Evolutionary conservation across 1,139 yeast genomes (phyloP).

Genomic region (Saccharomyces hybrid): DNA sequence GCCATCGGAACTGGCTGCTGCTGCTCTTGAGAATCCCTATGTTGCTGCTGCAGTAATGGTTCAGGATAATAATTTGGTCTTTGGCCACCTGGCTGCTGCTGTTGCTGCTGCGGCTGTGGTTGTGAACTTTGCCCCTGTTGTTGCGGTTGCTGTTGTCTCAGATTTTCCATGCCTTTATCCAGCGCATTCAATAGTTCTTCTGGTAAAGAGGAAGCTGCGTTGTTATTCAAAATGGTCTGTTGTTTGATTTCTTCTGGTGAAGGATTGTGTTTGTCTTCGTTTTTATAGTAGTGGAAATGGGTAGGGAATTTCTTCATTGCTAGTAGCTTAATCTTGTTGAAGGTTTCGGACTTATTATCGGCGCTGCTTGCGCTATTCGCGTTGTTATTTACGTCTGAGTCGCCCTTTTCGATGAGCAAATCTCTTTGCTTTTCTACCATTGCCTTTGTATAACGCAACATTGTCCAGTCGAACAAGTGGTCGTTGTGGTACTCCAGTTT

Average conservation of each 20-base stretch:
- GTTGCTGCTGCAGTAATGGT: slow-evolving; percentile 19
- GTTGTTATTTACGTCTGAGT: slow-evolving; percentile 8
- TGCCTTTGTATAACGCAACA: slow-evolving; percentile 69
- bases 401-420: slow-evolving; percentile 13
- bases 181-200: slow-evolving; percentile 25
- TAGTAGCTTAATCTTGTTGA: slow-evolving; percentile 27
- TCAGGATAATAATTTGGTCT: slow-evolving; percentile 21
- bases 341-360: slow-evolving; percentile 27
- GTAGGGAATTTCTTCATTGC: slow-evolving; percentile 32
- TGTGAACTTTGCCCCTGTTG: slow-evolving; percentile 9
- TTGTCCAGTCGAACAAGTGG: slow-evolving; percentile 95
- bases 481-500: slow-evolving; percentile 89
- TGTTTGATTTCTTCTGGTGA: slow-evolving; percentile 31
- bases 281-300: slow-evolving; percentile 31
- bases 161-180: slow-evolving; percentile 27
- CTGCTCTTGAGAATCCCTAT: slow-evolving; percentile 16
- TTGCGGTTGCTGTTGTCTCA: slow-evolving; percentile 19
- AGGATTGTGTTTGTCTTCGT: slow-evolving; percentile 30
- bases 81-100: slow-evolving; percentile 36
- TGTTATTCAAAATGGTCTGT: slow-evolving; percentile 24
- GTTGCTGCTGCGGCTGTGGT: slow-evolving; percentile 32
- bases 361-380: slow-evolving; percentile 12
- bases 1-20: slow-evolving; percentile 14
- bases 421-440: slow-evolving; percentile 33
- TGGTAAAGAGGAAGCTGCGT: slow-evolving; percentile 25